phyloP scores from a whole-genome alignment of 2,329 filamentous ascomycete species.

The Ilyonectria robusta region DNA sequence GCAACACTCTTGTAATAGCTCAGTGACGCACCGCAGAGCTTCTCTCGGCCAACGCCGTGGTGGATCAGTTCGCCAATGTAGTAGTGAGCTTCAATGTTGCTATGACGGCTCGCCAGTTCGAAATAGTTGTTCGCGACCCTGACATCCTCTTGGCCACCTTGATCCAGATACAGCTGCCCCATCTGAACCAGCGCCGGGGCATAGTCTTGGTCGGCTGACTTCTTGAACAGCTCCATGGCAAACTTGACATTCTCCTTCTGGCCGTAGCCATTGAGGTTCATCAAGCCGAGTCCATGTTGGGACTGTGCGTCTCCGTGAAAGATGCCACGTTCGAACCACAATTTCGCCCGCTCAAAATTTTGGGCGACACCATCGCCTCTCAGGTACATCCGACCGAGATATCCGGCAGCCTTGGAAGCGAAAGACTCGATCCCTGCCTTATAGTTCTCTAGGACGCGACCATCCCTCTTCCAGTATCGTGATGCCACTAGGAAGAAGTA shows the following conservation, averaged over 20 bases:
- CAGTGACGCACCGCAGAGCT: slow-evolving; percentile 82
- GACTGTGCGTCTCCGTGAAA: slow-evolving; percentile 84
- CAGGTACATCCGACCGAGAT: slow-evolving; percentile 89
- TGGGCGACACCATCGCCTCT: slow-evolving; percentile 88
- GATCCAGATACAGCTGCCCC: slow-evolving; percentile 87
- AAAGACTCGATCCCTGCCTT: slow-evolving; percentile 81
- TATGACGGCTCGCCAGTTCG: slow-evolving; percentile 85
- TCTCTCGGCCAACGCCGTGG: slow-evolving; percentile 84
- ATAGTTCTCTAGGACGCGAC: slow-evolving; percentile 79
- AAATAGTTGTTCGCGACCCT: slow-evolving; percentile 87
- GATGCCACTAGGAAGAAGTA: slow-evolving; percentile 87
- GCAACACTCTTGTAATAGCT: slow-evolving; percentile 87
- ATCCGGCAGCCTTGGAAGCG: slow-evolving; percentile 87
- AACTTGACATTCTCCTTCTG: slow-evolving; percentile 77
- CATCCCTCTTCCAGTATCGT: slow-evolving; percentile 85
- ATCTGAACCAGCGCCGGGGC: slow-evolving; percentile 86
- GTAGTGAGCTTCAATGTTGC: slow-evolving; percentile 90
- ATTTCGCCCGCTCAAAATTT: slow-evolving; percentile 80
- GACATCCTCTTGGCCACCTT: slow-evolving; percentile 80
- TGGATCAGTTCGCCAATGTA: slow-evolving; percentile 91
- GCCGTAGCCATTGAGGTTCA: slow-evolving; percentile 85
- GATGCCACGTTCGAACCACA: slow-evolving; percentile 88
- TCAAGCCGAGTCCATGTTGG: slow-evolving; percentile 86
- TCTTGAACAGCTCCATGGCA: slow-evolving; percentile 83
- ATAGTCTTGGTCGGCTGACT: slow-evolving; percentile 86